Base-by-base conservation (phyloP, 495 filamentous ascomycete genomes). In the Cetradonia linearis region DNA sequence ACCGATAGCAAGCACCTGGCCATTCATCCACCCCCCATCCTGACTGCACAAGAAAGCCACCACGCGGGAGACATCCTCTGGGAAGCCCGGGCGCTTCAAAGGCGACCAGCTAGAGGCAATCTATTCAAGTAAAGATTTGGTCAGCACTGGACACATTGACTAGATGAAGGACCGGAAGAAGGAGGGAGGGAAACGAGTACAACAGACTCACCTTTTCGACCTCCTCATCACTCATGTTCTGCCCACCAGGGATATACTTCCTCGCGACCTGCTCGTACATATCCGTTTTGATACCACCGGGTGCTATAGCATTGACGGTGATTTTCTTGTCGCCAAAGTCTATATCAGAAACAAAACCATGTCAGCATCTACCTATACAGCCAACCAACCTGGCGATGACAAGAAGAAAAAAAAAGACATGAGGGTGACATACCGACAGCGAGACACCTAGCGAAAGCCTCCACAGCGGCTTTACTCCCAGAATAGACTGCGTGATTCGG, bases 261-360 rank as follows among this genome's bases (percentile, higher is more conserved):
- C 62, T 40, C 16, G 40, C 62, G 2, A 27, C 57, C 44, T 56
- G 40, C n/a, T 31, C 23, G 74, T 83, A 84, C 83, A 86, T 86
- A 70, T 85, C 83, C 59, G 82, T 83, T 74, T 84, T 83, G 74
- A 85, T 83, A 58, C 83, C 83, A 57, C 83, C 83, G 49, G 83
- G 83, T 5, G 83, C 83, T 48, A 86, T 74, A 67, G 76, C 78
- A 70, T 86, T 86, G 74, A 84, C 82, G 23, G 81, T 85, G 63
- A 85, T 80, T 66, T 75, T 76, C 70, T 78, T 78, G 68, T 56
- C 61, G 63, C 76, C 76, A 62, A 67, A 70, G 58, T 80, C 72
- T 53, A 38, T 2, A n/a, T 11, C n/a, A 28, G 13, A 34, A 11
- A 38, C 5, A 23, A 30, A 25, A 5, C 14, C 31, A 3, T 44